phyloP scores from a whole-genome alignment of 2,329 filamentous ascomycete species.

The Alternaria consortialis region DNA sequence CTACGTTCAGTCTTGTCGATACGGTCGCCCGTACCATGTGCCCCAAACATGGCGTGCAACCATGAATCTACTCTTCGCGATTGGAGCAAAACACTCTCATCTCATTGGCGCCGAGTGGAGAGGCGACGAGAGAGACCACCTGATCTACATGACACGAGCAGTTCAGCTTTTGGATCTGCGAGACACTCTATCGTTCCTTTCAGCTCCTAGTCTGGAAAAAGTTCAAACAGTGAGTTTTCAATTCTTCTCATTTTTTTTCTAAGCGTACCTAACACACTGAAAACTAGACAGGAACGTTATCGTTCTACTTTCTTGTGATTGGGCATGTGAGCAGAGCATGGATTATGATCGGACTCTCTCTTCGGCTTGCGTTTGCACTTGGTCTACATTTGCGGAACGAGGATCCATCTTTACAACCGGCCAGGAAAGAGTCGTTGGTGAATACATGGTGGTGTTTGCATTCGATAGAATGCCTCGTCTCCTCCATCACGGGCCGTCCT shows the following conservation, averaged over 20 bases:
- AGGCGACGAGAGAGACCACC: slow-evolving; percentile 46
- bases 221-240: slow-evolving; percentile 49
- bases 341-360: slow-evolving; percentile 49
- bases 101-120: slow-evolving; percentile 40
- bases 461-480: slow-evolving; percentile 49
- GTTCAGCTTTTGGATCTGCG: slow-evolving; percentile 34
- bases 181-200: slow-evolving; percentile 28
- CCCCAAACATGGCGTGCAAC: slow-evolving; percentile 46
- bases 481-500: slow-evolving; percentile 52
- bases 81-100: slow-evolving; percentile 52
- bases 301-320: slow-evolving; percentile 39
- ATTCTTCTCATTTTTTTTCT: slow-evolving; percentile 24
- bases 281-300: slow-evolving; percentile 31
- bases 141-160: slow-evolving; percentile 50
- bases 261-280: slow-evolving; percentile 3
- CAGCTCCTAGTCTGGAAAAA: slow-evolving; percentile 48
- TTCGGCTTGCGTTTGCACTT: slow-evolving; percentile 49
- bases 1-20: slow-evolving; percentile 18
- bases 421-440: slow-evolving; percentile 45
- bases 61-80: slow-evolving; percentile 55
- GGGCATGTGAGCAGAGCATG: slow-evolving; percentile 45
- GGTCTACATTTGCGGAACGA: slow-evolving; percentile 53
- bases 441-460: slow-evolving; percentile 54
- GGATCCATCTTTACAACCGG: slow-evolving; percentile 28
- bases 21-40: slow-evolving; percentile 18